Evolutionary conservation across 1,139 yeast genomes (phyloP), one percentile per base, ranked within the genome.

Genomic region (Blastobotrys petasosporus): DNA sequence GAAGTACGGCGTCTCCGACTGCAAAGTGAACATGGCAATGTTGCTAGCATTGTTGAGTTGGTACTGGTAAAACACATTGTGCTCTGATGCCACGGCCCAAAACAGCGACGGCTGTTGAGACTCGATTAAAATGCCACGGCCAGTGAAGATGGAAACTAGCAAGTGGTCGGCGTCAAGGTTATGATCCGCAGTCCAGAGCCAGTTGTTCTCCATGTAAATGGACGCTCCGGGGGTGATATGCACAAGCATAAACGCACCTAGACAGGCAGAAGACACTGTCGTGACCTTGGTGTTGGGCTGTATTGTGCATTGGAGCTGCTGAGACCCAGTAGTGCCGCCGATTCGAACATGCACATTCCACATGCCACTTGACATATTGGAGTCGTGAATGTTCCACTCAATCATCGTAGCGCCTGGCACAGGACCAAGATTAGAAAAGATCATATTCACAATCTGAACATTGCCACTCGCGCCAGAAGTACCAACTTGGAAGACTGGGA

Each of bases 101-200:
- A 48, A 36, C 43, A 45, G 36, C 5, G 45, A 31, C 9, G 34
- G 34, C 6, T 20, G 6, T 4, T 42, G 37, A 12, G 47, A 37
- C 32, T 48, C 51, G 28, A 46, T 35, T 16, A 48, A 25, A 11
- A 47, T 35, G 11, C 50, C 51, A 23, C 51, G 44, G 15, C 48
- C 50, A 11, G 40, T 48, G 10, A 39, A 46, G 35, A 48, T 48
- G 34, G 13, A 13, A 12, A 36, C 39, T 13, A 39, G 39, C 13
- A 32, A 13, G 37, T 42, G 32, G 46, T 20, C 25, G 25, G 25
- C 25, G 7, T 20, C 25, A 20, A 20, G 25, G 7, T 20, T 20
- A 7, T 20, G 50, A 35, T 46, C 48, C 9, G 50, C 51, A 12
- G 51, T 48, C 51, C 49, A 46, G n/a, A 44, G 42, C 51, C 51